Evolutionary conservation across 176 grass and related monocot species (phyloP), one percentile per base, ranked within the genome.

Genomic region (Raddia guianensis): DNA sequence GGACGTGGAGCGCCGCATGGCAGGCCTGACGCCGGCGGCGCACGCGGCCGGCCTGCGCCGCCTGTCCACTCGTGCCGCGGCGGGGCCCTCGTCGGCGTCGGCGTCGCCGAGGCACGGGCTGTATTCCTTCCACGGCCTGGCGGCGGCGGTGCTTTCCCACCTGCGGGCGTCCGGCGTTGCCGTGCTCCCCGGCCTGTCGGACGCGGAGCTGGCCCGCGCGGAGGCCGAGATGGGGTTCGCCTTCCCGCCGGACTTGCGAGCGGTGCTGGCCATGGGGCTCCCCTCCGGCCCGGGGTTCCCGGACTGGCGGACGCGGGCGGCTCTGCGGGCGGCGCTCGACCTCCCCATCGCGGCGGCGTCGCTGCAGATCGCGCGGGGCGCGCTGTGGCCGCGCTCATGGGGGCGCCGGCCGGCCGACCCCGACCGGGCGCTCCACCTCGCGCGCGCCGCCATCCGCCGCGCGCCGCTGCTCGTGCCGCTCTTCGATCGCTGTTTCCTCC

Each of bases 161-260:
- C 90, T 96, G 49, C 52, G 77, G 1, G 68, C 82, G 50, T 83
- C 85, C 19, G 87, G 85, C 5, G 71, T 96, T 9, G 46, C 65
- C 45, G 33, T 92, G 42, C 75, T 62, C 5, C 87, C 87, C 0
- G 93, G 87, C 0, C 87, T 96, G 66, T 84, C 90, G 10, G 93
- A 92, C 48, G 18, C 56, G 0, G 87, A 92, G 79, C 87, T 96
- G 13, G 46, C 75, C 10, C 87, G 86, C n/a, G 75, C 85, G 58
- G 93, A 96, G 71, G 90, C 90, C 33, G 78, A 87, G 64, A 7
- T 90, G 1, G 85, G 90, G 0, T 92, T 92, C 85, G 81, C 71
- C 9, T 96, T 95, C 82, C 93, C 90, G 15, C 93, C 93, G 7
- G 93, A 95, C 85, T 87, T 95, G 55, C 93, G 90, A n/a, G 90